A percentile compares a stretch with the other conserved stretches of the same genome.
Conservation (phyloP, 495 filamentous ascomycete genomes). For the Sabuloglossum arenarium region DNA sequence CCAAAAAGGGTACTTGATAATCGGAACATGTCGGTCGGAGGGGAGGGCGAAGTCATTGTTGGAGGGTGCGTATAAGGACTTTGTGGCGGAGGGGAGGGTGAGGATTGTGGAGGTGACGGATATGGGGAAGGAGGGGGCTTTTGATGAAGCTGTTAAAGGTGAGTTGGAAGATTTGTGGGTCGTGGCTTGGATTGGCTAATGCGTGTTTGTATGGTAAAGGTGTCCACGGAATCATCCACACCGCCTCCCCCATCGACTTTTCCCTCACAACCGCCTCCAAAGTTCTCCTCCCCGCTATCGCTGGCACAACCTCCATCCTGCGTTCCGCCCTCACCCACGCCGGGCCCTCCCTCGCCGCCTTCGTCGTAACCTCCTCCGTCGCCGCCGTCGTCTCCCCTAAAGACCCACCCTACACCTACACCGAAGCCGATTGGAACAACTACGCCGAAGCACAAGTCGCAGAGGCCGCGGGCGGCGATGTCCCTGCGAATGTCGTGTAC, state of each 20-base stretch:
- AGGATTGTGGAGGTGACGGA: constrained; percentile 13
- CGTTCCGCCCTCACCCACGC: constrained; percentile 11
- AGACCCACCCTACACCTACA: constrained; percentile 12
- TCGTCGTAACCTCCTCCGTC: constrained; percentile 14
- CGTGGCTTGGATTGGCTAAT: neutral
- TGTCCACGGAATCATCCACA: constrained; percentile 14
- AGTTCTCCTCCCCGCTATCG: constrained; percentile 9
- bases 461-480: constrained; percentile 9
- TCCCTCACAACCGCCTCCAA: neutral
- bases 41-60: constrained; percentile 9
- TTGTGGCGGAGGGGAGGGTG: constrained; percentile 9
- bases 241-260: constrained; percentile 10
- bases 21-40: constrained; percentile 11
- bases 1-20: constrained; percentile 11
- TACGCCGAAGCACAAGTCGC: constrained; percentile 15
- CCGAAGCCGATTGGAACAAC: constrained; percentile 21
- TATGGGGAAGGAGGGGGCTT: constrained; percentile 14
- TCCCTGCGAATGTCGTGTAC: constrained; percentile 11
- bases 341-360: constrained; percentile 10
- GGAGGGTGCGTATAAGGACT: constrained; percentile 12
- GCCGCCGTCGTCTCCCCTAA: constrained; percentile 7
- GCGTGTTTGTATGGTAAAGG: no score
- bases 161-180: neutral
- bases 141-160: constrained; percentile 17
- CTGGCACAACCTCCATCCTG: constrained; percentile 8